These are phyloP conservation scores for Blastobotrys persicus DNA, from an alignment of 1,139 yeast species.

Conservation along the genomic window DNA sequence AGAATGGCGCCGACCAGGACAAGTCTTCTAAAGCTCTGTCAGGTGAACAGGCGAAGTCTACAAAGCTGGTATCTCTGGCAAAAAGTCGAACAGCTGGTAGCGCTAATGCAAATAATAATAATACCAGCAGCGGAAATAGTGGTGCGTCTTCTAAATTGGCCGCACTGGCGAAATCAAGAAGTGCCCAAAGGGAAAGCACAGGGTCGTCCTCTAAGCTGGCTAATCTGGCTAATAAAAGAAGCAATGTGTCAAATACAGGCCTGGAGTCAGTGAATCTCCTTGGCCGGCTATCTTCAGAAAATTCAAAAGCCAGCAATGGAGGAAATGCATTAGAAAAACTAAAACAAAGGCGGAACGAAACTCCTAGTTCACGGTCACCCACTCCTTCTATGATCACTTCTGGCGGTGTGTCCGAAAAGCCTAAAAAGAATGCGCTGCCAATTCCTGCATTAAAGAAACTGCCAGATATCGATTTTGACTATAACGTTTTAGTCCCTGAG, in stretches of 20 bases:
- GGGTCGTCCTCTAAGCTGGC: constrained; percentile 34
- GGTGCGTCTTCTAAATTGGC: constrained; percentile 8
- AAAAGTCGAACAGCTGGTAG: constrained; percentile 36
- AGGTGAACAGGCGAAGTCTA: constrained; percentile 23
- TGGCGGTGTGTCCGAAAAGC: constrained; percentile 9
- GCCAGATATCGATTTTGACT: constrained; percentile 13
- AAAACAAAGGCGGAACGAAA: constrained; percentile 7
- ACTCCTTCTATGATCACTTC: constrained; percentile 10
- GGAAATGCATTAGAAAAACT: constrained; percentile 15
- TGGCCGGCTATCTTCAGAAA: constrained; percentile 3
- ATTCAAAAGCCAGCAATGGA: not conserved
- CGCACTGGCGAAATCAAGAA: constrained; percentile 6
- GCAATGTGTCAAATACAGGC: not conserved
- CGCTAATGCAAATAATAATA: not conserved
- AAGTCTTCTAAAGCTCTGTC: constrained; percentile 9
- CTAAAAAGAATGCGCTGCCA: not conserved
- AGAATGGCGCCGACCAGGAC: constrained; percentile 9
- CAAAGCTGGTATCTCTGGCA: constrained; percentile 52
- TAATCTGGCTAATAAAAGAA: constrained; percentile 27
- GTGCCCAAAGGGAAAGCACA: not conserved
- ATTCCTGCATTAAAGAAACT: not conserved
- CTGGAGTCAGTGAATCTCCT: constrained; percentile 4
- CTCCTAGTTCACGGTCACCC: not conserved
- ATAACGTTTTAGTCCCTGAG: constrained; percentile 1
- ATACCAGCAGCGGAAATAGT: not conserved